Conservation (phyloP, 2,329 filamentous ascomycete genomes). For the Coniochaeta ligniaria region DNA sequence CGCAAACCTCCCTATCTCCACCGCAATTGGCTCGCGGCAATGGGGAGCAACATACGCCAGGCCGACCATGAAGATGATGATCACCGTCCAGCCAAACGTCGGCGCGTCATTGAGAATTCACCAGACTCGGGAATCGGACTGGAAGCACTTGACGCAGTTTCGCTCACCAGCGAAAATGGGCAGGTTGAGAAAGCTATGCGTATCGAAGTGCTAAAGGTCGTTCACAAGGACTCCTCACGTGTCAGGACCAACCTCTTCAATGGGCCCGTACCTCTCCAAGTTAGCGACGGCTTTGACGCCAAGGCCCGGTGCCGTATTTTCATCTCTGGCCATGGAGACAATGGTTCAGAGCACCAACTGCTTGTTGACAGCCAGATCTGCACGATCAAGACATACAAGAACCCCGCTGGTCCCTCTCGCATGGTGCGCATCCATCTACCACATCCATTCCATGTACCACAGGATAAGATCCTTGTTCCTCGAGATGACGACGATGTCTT, state of each 20-base stretch:
- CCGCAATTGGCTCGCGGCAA: constrained; percentile 43
- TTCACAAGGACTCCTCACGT: constrained; percentile 38
- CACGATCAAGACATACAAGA: constrained; percentile 42
- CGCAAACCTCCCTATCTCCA: constrained; percentile 47
- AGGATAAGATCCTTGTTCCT: constrained; percentile 42
- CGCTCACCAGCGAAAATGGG: constrained; percentile 13
- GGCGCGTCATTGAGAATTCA: constrained; percentile 35
- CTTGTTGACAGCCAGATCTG: constrained; percentile 49
- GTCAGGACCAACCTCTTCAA: constrained; percentile 27
- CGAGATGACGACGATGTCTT: constrained; percentile 38
- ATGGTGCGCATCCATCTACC: constrained; percentile 41
- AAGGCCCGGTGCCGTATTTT: constrained; percentile 35
- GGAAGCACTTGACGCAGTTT: constrained; percentile 17
- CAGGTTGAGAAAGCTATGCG: constrained; percentile 33
- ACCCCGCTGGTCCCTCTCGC: constrained; percentile 34
- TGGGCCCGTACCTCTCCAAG: constrained; percentile 24
- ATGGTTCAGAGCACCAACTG: constrained; percentile 22
- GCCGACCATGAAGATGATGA: constrained; percentile 30
- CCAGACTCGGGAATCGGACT: background rate
- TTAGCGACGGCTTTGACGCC: constrained; percentile 25
- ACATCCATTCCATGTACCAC: constrained; percentile 43
- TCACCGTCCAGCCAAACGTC: constrained; percentile 40
- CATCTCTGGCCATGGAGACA: constrained; percentile 29
- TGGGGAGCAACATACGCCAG: constrained; percentile 31
- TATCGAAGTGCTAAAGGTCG: constrained; percentile 45